Evolutionary conservation across 2,329 filamentous ascomycete genomes (phyloP).

Genomic region (Rhynchosporium secalis): DNA sequence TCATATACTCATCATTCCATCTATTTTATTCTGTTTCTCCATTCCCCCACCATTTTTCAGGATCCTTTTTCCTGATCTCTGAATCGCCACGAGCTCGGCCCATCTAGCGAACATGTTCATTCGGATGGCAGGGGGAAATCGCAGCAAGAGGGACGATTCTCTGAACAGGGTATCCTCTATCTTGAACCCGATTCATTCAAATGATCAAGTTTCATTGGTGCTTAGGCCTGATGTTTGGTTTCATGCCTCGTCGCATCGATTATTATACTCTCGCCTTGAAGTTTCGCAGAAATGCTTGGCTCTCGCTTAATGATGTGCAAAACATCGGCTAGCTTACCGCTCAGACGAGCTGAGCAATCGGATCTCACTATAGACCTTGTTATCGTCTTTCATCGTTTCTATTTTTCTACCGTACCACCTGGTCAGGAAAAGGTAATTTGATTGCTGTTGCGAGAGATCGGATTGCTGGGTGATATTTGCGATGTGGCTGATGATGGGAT

Average conservation of each 20-base stretch:
- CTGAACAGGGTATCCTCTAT: not conserved
- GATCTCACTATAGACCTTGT: not conserved
- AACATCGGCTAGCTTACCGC: not conserved
- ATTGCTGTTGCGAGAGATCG: not conserved
- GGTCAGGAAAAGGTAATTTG: not conserved
- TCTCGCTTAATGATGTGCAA: not conserved
- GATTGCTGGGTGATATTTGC: not conserved
- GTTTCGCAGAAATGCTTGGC: not conserved
- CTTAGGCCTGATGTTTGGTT: not conserved
- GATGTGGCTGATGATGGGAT: not conserved
- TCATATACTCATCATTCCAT: not conserved
- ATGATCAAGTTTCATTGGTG: slow-evolving; percentile 2
- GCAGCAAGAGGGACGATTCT: too few relatives aligned
- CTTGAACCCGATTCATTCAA: not conserved
- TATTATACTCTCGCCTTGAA: slow-evolving; percentile 6
- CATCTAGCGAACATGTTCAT: slow-evolving; percentile 1
- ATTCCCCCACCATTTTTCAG: too few relatives aligned
- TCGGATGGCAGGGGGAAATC: not conserved
- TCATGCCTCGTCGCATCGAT: not conserved
- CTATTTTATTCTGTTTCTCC: too few relatives aligned
- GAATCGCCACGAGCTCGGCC: not conserved
- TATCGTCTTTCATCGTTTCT: too few relatives aligned
- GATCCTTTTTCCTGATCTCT: too few relatives aligned
- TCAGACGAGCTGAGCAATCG: not conserved
- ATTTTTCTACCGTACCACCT: not conserved